phyloP scores from a whole-genome alignment of 2,329 filamentous ascomycete genomes.

The Sclerotinia sclerotiorum region DNA sequence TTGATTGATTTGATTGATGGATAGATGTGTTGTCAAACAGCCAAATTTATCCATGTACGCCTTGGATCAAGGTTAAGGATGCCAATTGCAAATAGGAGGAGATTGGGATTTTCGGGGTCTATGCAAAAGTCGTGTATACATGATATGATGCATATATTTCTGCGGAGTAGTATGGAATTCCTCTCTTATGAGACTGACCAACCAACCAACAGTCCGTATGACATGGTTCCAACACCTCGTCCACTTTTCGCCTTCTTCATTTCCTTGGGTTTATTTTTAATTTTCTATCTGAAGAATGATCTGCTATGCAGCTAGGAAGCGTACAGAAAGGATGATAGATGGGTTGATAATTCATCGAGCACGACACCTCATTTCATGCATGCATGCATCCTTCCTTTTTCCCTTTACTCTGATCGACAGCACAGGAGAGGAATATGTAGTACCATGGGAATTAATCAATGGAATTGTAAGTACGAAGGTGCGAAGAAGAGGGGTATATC shows the following conservation, averaged over 20 bases:
- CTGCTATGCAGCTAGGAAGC: background rate
- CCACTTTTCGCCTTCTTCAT: background rate
- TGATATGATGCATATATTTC: conserved; percentile 6
- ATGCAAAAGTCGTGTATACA: conserved; percentile 2
- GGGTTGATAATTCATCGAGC: background rate
- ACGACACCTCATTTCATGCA: conserved; percentile 16
- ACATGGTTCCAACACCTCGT: background rate
- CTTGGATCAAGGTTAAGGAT: conserved; percentile 3
- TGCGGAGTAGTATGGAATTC: background rate
- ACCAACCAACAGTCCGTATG: background rate
- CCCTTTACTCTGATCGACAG: conserved; percentile 12
- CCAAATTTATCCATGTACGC: background rate
- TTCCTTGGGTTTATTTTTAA: conserved; percentile 10
- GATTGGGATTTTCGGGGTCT: conserved; percentile 15
- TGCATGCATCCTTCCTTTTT: conserved; percentile 7
- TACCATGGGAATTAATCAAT: background rate
- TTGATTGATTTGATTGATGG: conserved; percentile 7
- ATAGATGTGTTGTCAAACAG: conserved; percentile 15
- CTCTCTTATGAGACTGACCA: background rate
- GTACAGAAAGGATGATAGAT: background rate
- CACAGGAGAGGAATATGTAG: background rate
- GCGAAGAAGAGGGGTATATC: conserved; percentile 16
- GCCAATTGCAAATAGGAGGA: conserved; percentile 9
- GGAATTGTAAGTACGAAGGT: background rate
- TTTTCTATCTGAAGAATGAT: background rate